Conservation (phyloP, 805 yeast genomes). For the Nakazawaea anatomiae region DNA sequence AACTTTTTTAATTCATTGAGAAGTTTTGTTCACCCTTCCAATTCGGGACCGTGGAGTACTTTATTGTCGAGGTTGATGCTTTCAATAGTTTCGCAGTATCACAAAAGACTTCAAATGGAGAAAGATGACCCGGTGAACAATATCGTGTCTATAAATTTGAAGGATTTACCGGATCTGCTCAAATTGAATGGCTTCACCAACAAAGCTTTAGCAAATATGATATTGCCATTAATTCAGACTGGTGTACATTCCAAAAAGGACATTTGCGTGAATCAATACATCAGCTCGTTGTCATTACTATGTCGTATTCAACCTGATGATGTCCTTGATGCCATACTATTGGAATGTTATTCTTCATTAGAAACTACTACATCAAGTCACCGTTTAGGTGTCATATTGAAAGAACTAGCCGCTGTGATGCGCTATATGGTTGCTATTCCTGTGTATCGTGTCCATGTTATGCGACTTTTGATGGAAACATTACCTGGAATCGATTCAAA, state of each 20-base stretch:
- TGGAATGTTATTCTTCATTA: constrained; percentile 75
- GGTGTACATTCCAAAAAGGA: constrained; percentile 78
- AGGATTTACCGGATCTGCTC: constrained; percentile 22
- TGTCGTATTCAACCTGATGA: constrained; percentile 54
- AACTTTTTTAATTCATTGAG: constrained; percentile 62
- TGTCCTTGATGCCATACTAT: constrained; percentile 47
- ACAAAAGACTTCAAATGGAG: constrained; percentile 51
- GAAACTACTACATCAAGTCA: constrained; percentile 69
- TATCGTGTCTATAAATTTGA: constrained; percentile 15
- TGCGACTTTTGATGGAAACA: constrained; percentile 63
- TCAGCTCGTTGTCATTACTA: constrained; percentile 54
- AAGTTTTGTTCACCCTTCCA: constrained; percentile 89
- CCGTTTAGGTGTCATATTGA: constrained; percentile 67
- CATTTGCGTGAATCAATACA: constrained; percentile 48
- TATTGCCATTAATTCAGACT: constrained; percentile 50
- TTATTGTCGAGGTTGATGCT: constrained; percentile 61
- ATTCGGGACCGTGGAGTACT: constrained; percentile 82
- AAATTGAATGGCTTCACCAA: constrained; percentile 32
- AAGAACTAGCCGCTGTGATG: constrained; percentile 57
- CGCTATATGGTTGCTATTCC: constrained; percentile 62
- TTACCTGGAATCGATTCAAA: constrained; percentile 85
- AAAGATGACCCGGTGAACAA: constrained; percentile 24
- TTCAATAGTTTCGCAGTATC: constrained; percentile 53
- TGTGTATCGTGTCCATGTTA: constrained; percentile 68
- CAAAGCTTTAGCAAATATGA: constrained; percentile 39